Base-by-base conservation (phyloP, 768 basidiomycete species). In the Pleurotus tuber-regium region DNA sequence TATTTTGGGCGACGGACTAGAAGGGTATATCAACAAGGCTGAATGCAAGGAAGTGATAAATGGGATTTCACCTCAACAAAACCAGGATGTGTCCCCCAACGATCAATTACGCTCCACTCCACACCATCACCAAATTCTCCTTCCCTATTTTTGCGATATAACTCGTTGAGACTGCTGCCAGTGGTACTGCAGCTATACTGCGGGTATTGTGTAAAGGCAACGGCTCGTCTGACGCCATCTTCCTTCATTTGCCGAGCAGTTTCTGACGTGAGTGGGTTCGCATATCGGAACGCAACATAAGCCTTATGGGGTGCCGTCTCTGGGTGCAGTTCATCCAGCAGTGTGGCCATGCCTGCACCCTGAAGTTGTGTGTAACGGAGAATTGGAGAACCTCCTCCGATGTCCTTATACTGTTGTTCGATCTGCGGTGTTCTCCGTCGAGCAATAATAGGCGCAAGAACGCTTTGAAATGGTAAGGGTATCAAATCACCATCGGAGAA, bases 101-200 rank as follows among this genome's bases (percentile, higher is more conserved):
- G 82, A 71, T 99, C 97, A 63, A 99, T 89, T 4, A 98, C 94
- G 64, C 91, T 96, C 97, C 97, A 99, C 61, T 92, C 81, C 19
- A 99, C 78, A 59, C 70, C 73, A 42, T 75, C 74, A 43, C 78
- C 86, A 57, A 76, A 69, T 48, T 80, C 85, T 24, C 85, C 86
- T 30, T 73, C 70, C 60, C 76, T 81, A 46, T 82, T 80, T 60
- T 69, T 72, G 64, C 87, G 73, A 61, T 81, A 95, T 23, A 99
- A 70, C 66, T 99, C 97, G 62, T 98, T 99, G 63, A 99, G 64
- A 66, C 92, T 95, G 71, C 94, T 97, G 44, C 97, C 97, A 0
- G 97, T 98, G 9, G 97, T 99, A 55, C 92, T 95, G 69, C 97
- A 99, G 62, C 88, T 91, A 69, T 99, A 99, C 67, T 99, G 97